A percentile compares a stretch with the other conserved stretches of the same genome.
phyloP scores from a whole-genome alignment of 1,284 basidiomycete genomes.

The Porogramme epimiltina region DNA sequence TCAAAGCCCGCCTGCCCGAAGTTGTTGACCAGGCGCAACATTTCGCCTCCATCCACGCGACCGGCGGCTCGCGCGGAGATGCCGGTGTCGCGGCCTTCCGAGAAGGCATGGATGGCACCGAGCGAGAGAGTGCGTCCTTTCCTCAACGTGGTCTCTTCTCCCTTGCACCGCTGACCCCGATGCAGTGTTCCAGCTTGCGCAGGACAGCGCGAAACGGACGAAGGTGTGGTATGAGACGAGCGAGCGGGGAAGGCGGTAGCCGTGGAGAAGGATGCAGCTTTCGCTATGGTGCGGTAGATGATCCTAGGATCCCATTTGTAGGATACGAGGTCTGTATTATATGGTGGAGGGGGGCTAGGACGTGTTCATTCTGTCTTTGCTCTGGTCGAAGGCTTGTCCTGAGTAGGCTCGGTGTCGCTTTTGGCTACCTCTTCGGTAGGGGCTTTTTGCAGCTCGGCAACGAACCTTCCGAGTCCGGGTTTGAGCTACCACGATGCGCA shows the following conservation, averaged over 20 bases:
- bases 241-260: slow-evolving; percentile 51
- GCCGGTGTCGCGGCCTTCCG: slow-evolving; percentile 75
- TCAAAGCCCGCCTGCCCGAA: slow-evolving; percentile 76
- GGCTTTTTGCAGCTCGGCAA: slow-evolving; percentile 37
- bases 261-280: slow-evolving; percentile 34
- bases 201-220: slow-evolving; percentile 75
- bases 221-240: slow-evolving; percentile 85
- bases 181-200: slow-evolving; percentile 81
- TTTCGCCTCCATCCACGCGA: slow-evolving; percentile 70
- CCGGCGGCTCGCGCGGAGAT: slow-evolving; percentile 45
- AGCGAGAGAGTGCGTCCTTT: slow-evolving; percentile 73
- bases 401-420: too few species aligned
- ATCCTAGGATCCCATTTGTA: too few species aligned
- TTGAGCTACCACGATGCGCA: neutral
- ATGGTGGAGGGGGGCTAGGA: too few species aligned
- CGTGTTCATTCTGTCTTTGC: neutral
- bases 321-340: too few species aligned
- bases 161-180: neutral
- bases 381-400: too few species aligned
- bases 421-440: too few species aligned
- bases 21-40: slow-evolving; percentile 91
- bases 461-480: slow-evolving; percentile 32
- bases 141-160: neutral
- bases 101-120: slow-evolving; percentile 86
- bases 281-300: too few species aligned